Evolutionary conservation across 2,329 filamentous ascomycete species (phyloP).

Genomic region (Geoglossum cookeanum): DNA sequence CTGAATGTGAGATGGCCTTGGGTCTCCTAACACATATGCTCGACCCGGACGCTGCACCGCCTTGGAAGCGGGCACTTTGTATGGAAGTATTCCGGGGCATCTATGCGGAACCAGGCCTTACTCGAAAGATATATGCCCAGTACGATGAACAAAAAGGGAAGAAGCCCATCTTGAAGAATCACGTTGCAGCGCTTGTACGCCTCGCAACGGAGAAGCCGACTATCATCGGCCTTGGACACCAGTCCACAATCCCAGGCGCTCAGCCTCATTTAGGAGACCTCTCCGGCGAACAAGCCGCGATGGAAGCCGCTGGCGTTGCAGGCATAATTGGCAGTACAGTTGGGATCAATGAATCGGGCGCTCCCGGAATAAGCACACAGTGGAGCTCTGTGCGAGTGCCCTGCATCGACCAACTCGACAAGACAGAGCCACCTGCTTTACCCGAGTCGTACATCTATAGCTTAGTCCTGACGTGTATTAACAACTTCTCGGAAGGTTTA

Average conservation of each 20-base stretch:
- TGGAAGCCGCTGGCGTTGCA: conserved; percentile 72
- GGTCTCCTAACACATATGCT: conserved; percentile 68
- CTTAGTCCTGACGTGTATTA: conserved; percentile 73
- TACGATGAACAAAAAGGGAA: conserved; percentile 59
- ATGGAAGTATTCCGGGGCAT: conserved; percentile 82
- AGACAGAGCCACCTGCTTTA: conserved; percentile 60
- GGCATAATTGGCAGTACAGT: conserved; percentile 67
- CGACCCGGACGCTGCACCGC: conserved; percentile 56
- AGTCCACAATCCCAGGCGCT: conserved; percentile 62
- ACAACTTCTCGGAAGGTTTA: conserved; percentile 73
- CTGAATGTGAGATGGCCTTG: conserved; percentile 68
- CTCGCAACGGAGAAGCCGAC: conserved; percentile 78
- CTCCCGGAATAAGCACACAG: conserved; percentile 63
- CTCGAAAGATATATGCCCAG: conserved; percentile 60
- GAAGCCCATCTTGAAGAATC: conserved; percentile 58
- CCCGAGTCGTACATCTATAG: conserved; percentile 92
- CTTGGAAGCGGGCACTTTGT: conserved; percentile 78
- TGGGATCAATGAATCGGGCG: conserved; percentile 44
- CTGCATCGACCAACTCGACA: conserved; percentile 89
- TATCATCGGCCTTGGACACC: conserved; percentile 72
- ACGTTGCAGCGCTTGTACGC: conserved; percentile 78
- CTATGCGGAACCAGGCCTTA: conserved; percentile 59
- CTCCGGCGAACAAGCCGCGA: conserved; percentile 62
- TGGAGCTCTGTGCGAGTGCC: conserved; percentile 80
- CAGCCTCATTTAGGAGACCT: conserved; percentile 35